Evolutionary conservation across 2,329 filamentous ascomycete genomes (phyloP).

Genomic region (Neoarthrinium moseri): DNA sequence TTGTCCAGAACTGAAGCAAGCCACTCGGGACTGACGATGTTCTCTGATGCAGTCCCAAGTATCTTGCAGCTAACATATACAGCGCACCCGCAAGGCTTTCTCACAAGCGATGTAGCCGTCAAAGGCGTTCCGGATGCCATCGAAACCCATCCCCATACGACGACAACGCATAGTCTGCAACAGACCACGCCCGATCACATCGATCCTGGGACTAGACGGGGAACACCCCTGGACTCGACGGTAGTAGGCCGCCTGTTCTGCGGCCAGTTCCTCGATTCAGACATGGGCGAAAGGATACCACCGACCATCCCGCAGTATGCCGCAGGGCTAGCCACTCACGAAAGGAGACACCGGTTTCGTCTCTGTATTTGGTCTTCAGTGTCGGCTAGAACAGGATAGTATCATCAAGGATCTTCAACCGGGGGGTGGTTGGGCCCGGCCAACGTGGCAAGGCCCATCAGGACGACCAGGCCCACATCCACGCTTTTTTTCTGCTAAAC

Average conservation of each 20-base stretch:
- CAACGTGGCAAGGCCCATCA: slow-evolving; percentile 30
- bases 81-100: slow-evolving; percentile 22
- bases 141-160: slow-evolving; percentile 14
- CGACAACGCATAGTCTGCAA: slow-evolving; percentile 20
- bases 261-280: slow-evolving; percentile 21
- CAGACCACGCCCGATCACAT: too few relatives aligned
- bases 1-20: slow-evolving; percentile 25
- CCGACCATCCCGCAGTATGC: slow-evolving; percentile 15
- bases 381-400: slow-evolving; percentile 22
- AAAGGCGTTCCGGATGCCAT: slow-evolving; percentile 14
- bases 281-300: slow-evolving; percentile 17
- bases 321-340: slow-evolving; percentile 21
- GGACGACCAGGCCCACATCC: slow-evolving; percentile 28
- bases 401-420: slow-evolving; percentile 23
- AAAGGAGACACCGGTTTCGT: slow-evolving; percentile 10
- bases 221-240: slow-evolving; percentile 15
- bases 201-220: too few relatives aligned
- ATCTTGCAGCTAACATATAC: slow-evolving; percentile 28
- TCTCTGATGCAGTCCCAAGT: slow-evolving; percentile 17
- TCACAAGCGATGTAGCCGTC: slow-evolving; percentile 21
- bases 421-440: slow-evolving; percentile 19
- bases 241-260: slow-evolving; percentile 17
- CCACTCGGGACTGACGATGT: slow-evolving; percentile 25
- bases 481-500: slow-evolving; percentile 24
- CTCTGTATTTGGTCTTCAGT: slow-evolving; percentile 8